Base-by-base conservation (phyloP, 2,329 filamentous ascomycete genomes). In the Cladosporium sphaerospermum region DNA sequence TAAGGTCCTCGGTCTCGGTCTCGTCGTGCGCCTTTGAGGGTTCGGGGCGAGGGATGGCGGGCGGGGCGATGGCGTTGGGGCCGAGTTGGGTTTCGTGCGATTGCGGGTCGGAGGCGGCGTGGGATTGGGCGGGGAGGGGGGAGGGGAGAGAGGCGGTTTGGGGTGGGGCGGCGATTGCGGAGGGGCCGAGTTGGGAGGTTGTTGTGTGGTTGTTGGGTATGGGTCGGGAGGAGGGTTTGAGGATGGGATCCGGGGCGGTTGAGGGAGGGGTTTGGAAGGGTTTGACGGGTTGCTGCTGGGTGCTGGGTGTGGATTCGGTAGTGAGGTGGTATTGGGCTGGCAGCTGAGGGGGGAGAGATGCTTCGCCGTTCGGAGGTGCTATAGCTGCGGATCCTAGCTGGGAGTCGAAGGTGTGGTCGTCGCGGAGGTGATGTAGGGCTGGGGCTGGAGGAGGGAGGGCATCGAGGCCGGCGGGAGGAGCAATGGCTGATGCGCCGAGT, bases 1-100 rank as follows among this genome's bases (percentile, higher is more conserved):
- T 49, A 8, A 64, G 52, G 19, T 56, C 11, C 8, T 43, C 28
- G n/a, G 2, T 28, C 11, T 10, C 43, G 16, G 11, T 51, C 13
- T 43, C 28, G 28, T 5, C 40, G 31, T 8, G 44, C 32, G 13
- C 34, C 44, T 31, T 11, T 31, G 32, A 37, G 40, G 44, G 33
- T 32, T 51, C 48, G 3, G 23, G 23, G 23, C 23, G 23, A 28
- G 23, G 23, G 23, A 28, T 28, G 18, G 31, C 13, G 23, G 48
- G 48, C 10, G 48, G 48, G 14, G 48, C 48, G 14, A 51, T 51
- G 4, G 48, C 48, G 34, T 40, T 11, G 16, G 34, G 10, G 8
- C 48, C 48, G 3, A 51, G 48, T 16, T 50, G 36, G 33, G 18
- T 47, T 34, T 53, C 34, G 13, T 46, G 36, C 13, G 36, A 33